Evolutionary conservation across 75 land plant species (phyloP).

Genomic region (Picea glauca): DNA sequence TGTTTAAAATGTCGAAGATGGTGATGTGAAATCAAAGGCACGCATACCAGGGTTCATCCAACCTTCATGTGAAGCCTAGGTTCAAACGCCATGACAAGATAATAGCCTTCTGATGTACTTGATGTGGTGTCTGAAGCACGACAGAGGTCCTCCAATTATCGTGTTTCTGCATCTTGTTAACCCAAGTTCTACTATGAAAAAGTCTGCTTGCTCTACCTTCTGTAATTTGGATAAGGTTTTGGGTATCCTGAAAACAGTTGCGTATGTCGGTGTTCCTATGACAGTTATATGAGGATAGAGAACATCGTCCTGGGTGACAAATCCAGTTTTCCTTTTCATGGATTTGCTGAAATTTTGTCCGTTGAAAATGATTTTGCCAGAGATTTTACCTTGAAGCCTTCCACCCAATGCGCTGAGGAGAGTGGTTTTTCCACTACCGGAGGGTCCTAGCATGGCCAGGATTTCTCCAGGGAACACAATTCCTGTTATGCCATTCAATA

Average conservation of each 20-base stretch:
- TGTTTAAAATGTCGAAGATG: too few relatives aligned
- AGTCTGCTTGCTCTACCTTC: constrained; percentile 27
- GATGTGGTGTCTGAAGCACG: too few relatives aligned
- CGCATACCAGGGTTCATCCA: too few relatives aligned
- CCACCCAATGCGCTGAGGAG: constrained; percentile 49
- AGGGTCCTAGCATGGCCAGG: constrained; percentile 60
- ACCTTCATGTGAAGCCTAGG: too few relatives aligned
- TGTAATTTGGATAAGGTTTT: constrained; percentile 12
- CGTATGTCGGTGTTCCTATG: constrained; percentile 35
- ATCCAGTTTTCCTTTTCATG: constrained; percentile 31
- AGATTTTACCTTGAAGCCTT: constrained; percentile 15
- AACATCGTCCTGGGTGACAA: constrained; percentile 49
- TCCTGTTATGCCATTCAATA: constrained; percentile 41
- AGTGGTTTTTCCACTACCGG: constrained; percentile 64
- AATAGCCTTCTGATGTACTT: too few relatives aligned
- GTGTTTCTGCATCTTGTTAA: constrained; percentile 45
- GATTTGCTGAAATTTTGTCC: constrained; percentile 5
- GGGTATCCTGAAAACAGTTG: constrained; percentile 38
- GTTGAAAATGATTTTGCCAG: constrained; percentile 24
- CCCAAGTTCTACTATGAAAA: constrained; percentile 41
- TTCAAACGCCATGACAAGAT: too few relatives aligned
- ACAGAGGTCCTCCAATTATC: constrained; percentile 38
- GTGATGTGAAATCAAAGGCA: too few relatives aligned
- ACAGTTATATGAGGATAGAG: constrained; percentile 45
- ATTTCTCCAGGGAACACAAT: constrained; percentile 44